Evolutionary conservation across 2,329 filamentous ascomycete genomes (phyloP).

Genomic region (Grosmannia clavigera): DNA sequence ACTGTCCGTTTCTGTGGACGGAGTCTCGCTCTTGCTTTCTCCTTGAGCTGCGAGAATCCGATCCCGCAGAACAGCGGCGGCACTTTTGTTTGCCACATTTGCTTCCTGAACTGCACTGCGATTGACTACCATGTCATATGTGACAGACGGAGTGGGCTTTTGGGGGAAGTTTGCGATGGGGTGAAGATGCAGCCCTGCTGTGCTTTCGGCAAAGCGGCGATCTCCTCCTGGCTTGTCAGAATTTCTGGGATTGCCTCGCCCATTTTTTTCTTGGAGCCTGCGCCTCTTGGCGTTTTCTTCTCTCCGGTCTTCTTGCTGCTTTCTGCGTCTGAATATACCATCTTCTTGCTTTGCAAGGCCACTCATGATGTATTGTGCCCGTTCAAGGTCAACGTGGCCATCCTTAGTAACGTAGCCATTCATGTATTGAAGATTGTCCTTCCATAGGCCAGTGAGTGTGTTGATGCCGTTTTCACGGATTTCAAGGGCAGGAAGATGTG

Average conservation of each 20-base stretch:
- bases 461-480: conserved; percentile 97
- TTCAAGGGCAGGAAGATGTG: conserved; percentile 91
- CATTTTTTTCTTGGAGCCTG: conserved; percentile 49
- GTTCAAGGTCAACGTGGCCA: conserved; percentile 75
- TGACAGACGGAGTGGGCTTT: conserved; percentile 47
- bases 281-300: conserved; percentile 70
- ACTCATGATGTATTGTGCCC: conserved; percentile 76
- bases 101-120: conserved; percentile 52
- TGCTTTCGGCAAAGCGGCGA: conserved; percentile 10
- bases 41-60: conserved; percentile 38
- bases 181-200: conserved; percentile 14
- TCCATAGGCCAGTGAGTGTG: conserved; percentile 92
- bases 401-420: conserved; percentile 94
- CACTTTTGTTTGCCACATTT: conserved; percentile 84
- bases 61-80: conserved; percentile 76
- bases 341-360: conserved; percentile 89
- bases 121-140: conserved; percentile 81
- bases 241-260: conserved; percentile 13
- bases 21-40: conserved; percentile 5
- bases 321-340: conserved; percentile 78
- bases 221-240: conserved; percentile 7
- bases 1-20: neutral
- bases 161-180: conserved; percentile 38
- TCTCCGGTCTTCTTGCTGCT: conserved; percentile 72
- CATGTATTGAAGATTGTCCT: conserved; percentile 81